Conservation (phyloP, 805 yeast species). For the Dipodascus geniculatus region DNA sequence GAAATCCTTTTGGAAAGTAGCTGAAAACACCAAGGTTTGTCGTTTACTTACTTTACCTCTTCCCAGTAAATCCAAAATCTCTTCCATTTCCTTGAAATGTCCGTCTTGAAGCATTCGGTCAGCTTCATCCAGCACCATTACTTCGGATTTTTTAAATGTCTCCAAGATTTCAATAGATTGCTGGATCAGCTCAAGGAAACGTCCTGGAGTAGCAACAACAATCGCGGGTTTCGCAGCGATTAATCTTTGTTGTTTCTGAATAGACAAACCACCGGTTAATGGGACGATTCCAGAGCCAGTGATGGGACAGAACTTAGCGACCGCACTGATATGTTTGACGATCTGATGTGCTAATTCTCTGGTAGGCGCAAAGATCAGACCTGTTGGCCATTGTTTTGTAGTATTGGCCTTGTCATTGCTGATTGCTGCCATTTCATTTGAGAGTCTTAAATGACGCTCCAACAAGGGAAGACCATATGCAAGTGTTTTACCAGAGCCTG, state of each 20-base stretch:
- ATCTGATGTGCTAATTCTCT: conserved; percentile 96
- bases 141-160: conserved; percentile 34
- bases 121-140: conserved; percentile 83
- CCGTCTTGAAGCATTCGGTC: conserved; percentile 92
- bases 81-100: conserved; percentile 86
- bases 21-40: conserved; percentile 91
- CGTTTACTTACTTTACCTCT: conserved; percentile 33
- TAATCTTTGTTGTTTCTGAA: conserved; percentile 83
- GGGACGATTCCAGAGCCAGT: conserved; percentile 51
- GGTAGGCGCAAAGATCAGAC: conserved; percentile 84
- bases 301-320: conserved; percentile 39
- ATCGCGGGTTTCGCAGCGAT: conserved; percentile 59
- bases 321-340: conserved; percentile 53
- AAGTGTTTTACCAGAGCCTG: conserved; percentile 95
- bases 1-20: conserved; percentile 77
- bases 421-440: background rate
- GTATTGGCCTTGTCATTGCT: conserved; percentile 6
- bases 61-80: conserved; percentile 54
- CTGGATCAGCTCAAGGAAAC: conserved; percentile 63
- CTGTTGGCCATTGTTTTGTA: conserved; percentile 39
- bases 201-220: conserved; percentile 91
- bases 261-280: conserved; percentile 89
- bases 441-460: conserved; percentile 39
- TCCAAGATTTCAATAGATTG: conserved; percentile 28
- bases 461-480: conserved; percentile 92